Evolutionary conservation across 108 stramenopile genomes (phyloP).

Genomic region (Ochromonas danica): DNA sequence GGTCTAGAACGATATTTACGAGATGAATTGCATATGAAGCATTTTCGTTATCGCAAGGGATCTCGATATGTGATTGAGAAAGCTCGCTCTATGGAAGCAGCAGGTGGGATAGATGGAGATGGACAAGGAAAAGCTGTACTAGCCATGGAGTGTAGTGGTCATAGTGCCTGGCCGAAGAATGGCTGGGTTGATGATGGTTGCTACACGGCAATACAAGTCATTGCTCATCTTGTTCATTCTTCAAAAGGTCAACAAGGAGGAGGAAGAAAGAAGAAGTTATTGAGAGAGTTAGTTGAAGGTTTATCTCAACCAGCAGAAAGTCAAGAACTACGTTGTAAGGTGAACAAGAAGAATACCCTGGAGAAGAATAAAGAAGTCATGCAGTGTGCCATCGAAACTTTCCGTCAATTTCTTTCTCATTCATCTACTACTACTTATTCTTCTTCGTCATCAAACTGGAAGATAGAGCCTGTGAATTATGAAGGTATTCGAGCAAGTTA

Average conservation of each 20-base stretch:
- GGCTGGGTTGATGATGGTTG: slow-evolving; percentile 52
- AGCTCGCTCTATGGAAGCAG: slow-evolving; percentile 40
- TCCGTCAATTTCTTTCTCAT: not conserved
- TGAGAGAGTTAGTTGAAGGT: not conserved
- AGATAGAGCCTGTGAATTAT: slow-evolving; percentile 21
- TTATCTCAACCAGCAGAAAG: slow-evolving; percentile 29
- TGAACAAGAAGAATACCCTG: not conserved
- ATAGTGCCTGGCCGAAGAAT: slow-evolving; percentile 48
- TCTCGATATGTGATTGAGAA: slow-evolving; percentile 56
- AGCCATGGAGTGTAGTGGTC: slow-evolving; percentile 52
- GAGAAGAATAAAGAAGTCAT: not conserved
- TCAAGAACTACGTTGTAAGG: not conserved
- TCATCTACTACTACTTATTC: not conserved
- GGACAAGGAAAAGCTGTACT: slow-evolving; percentile 26
- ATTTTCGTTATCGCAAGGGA: slow-evolving; percentile 48
- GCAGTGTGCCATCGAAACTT: not conserved
- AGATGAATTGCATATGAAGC: slow-evolving; percentile 3
- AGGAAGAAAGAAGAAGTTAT: not conserved
- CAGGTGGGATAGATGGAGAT: too few relatives aligned
- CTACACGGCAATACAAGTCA: slow-evolving; percentile 49
- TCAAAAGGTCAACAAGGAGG: not conserved
- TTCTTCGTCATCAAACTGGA: not conserved
- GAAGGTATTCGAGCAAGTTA: slow-evolving; percentile 28
- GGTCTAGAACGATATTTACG: not conserved
- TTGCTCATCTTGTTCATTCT: not conserved